Base-by-base conservation (phyloP, 306 rosid species). In the Fragaria vesca region DNA sequence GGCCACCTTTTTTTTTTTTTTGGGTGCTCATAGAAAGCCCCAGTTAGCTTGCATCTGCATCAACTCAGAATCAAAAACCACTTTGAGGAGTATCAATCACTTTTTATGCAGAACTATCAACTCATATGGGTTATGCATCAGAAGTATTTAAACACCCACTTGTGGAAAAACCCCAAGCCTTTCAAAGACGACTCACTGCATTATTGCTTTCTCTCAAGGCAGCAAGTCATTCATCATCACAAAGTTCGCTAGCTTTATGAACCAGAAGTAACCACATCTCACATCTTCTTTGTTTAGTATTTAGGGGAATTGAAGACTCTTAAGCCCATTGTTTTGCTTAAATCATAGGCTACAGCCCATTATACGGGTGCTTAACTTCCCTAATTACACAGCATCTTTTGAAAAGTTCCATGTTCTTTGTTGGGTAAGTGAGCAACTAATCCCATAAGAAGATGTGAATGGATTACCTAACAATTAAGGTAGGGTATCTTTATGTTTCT, bases 31-130 rank as follows among this genome's bases (percentile, higher is more conserved):
- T 32, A 45, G 45, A 48, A 65, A 34, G 48, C 55, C 16, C 34
- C 17, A 58, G 68, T 74, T 66, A 50, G 80, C 75, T 66, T 47
- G 61, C 62, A 77, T 47, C 63, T 47, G 73, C 69, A 83, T 58
- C 81, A 76, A 68, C 55, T 72, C 78, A 66, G 78, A 75, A 79
- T 83, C 76, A 71, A 70, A 66, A 79, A 42, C 75, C 81, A 76
- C 79, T 79, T 21, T 24, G 66, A 83, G 63, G 75, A 72, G 87
- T 66, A 80, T 76, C 82, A 76, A 57, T 46, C 12, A 12, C 34
- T 50, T 32, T 79, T 66, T 66, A 18, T 65, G 67, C 28, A 52
- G 75, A 72, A 68, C 57, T 57, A 47, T 73, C 71, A 82, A 69
- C 61, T 66, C 62, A 21, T 69, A 69, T 78, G 69, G 55, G 55